A percentile compares a stretch with the other conserved stretches of the same genome.
phyloP scores from a whole-genome alignment of 805 yeast genomes.

The Allodekkera sacchari region DNA sequence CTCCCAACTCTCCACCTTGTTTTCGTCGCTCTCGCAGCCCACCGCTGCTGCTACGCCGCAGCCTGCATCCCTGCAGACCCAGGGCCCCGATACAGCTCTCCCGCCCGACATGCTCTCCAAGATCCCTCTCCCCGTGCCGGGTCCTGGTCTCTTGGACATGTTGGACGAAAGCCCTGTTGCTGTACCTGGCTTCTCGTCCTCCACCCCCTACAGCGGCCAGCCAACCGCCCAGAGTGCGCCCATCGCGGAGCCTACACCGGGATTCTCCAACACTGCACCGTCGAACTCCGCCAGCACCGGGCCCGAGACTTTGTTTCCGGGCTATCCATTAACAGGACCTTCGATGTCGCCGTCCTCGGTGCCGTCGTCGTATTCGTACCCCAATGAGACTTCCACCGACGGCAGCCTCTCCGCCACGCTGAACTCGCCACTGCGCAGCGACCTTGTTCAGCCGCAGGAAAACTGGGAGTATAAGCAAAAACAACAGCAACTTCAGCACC shows the following conservation, averaged over 20 bases:
- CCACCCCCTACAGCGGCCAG: conserved; percentile 4
- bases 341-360: conserved; percentile 13
- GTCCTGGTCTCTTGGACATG: conserved; percentile 24
- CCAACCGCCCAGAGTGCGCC: conserved; percentile 4
- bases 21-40: too few relatives aligned
- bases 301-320: conserved; percentile 24
- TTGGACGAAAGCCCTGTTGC: conserved; percentile 14
- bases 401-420: conserved; percentile 6
- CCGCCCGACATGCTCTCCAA: conserved; percentile 1
- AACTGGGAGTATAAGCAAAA: conserved; percentile 20
- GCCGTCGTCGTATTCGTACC: not conserved
- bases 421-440: conserved; percentile 13
- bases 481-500: conserved; percentile 18
- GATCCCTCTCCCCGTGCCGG: conserved; percentile 17
- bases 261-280: conserved; percentile 10
- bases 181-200: too few relatives aligned
- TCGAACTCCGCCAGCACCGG: too few relatives aligned
- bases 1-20: conserved; percentile 21
- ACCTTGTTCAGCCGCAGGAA: conserved; percentile 13
- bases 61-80: conserved; percentile 6
- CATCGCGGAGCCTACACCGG: conserved; percentile 10
- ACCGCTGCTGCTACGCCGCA: conserved; percentile 10
- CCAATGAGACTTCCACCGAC: conserved; percentile 3
- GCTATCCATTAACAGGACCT: conserved; percentile 27
- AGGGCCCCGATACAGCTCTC: conserved; percentile 4